Percentiles rank a stretch among this genome's conserved stretches.
Evolutionary conservation across 768 basidiomycete species (phyloP).

Genomic region (Pilatotrama ljubarskyi): DNA sequence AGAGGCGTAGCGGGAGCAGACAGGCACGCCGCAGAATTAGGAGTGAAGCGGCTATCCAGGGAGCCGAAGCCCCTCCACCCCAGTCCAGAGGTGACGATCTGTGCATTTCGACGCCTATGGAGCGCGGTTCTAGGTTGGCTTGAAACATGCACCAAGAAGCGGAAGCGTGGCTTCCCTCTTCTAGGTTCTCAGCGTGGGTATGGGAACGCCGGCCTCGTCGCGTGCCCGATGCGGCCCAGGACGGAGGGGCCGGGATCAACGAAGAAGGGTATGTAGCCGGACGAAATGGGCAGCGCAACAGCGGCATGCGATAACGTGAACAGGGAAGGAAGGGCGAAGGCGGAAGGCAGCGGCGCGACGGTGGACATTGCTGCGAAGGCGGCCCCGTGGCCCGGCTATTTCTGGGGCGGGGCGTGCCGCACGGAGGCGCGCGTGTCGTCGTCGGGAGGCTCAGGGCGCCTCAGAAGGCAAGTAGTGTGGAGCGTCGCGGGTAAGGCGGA

Average conservation of each 20-base stretch:
- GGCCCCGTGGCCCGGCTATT: constrained; percentile 9
- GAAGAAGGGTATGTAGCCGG: not conserved
- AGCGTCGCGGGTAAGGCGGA: constrained; percentile 19
- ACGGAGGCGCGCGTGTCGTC: not conserved
- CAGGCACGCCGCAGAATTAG: constrained; percentile 6
- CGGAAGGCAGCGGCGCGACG: not conserved
- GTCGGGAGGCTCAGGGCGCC: constrained; percentile 4
- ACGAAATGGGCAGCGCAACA: not conserved
- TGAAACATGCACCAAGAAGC: not conserved
- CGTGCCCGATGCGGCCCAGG: constrained; percentile 4
- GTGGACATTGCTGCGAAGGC: constrained; percentile 14
- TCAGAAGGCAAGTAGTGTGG: constrained; percentile 9
- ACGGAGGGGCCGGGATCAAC: constrained; percentile 4
- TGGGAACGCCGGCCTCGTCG: not conserved
- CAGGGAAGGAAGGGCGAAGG: constrained; percentile 2
- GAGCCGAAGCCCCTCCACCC: not conserved
- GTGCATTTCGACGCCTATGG: not conserved
- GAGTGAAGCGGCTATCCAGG: not conserved
- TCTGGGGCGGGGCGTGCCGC: constrained; percentile 1
- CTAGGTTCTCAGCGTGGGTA: too few species aligned
- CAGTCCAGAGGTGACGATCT: constrained; percentile 6
- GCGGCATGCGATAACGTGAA: not conserved
- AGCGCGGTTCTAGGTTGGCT: not conserved
- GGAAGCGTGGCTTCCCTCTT: not conserved
- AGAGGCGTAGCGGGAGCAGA: constrained; percentile 1